phyloP scores from a whole-genome alignment of 1,284 basidiomycete species.

The Malassezia globosa region DNA sequence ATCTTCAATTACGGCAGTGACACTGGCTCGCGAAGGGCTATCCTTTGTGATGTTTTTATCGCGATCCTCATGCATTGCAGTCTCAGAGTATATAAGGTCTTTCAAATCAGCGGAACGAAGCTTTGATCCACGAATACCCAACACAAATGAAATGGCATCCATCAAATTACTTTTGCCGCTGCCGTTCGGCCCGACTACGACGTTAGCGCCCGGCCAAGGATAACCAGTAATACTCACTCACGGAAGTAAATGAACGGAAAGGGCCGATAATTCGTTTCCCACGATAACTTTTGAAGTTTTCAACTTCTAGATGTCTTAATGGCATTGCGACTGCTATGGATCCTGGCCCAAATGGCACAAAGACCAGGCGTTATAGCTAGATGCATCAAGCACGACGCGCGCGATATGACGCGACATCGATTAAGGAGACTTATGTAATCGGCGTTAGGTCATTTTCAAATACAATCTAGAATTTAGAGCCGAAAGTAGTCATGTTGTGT shows the following conservation, averaged over 20 bases:
- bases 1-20: slow-evolving; percentile 80
- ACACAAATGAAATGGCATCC: slow-evolving; percentile 98
- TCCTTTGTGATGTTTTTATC: slow-evolving; percentile 49
- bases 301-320: slow-evolving; percentile 40
- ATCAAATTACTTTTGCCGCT: slow-evolving; percentile 98
- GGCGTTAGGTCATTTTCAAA: too few relatives aligned
- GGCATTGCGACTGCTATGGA: slow-evolving; percentile 37
- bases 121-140: slow-evolving; percentile 87
- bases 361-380: too few relatives aligned
- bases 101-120: slow-evolving; percentile 83
- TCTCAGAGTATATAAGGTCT: slow-evolving; percentile 70
- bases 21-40: slow-evolving; percentile 82
- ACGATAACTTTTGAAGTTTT: slow-evolving; percentile 55
- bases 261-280: slow-evolving; percentile 78
- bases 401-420: too few relatives aligned
- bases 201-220: background rate
- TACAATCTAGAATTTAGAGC: too few relatives aligned
- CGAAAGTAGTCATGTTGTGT: too few relatives aligned
- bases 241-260: slow-evolving; percentile 81
- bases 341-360: too few relatives aligned
- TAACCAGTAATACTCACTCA: slow-evolving; percentile 53
- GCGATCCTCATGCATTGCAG: slow-evolving; percentile 38
- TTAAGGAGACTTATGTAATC: too few relatives aligned
- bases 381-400: too few relatives aligned
- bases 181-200: slow-evolving; percentile 72